Evolutionary conservation across 129 eudicot genomes (phyloP).

Genomic region (Helianthus tuberosus): DNA sequence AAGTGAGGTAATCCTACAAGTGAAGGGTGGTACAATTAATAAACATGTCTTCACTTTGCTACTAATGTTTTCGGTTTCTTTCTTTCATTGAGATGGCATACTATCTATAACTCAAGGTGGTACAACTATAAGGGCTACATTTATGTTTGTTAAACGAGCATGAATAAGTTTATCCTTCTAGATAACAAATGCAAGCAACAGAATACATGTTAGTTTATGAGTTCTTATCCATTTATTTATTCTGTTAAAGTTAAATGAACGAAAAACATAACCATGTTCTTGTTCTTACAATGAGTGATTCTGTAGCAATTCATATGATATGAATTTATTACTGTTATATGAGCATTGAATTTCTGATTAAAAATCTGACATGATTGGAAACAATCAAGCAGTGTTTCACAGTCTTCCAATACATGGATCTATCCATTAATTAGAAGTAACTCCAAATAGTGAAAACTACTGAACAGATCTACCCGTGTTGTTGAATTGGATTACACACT

Average conservation of each 20-base stretch:
- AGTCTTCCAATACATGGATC: background rate
- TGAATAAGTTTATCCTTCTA: no score
- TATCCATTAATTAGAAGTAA: background rate
- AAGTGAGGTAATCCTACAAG: background rate
- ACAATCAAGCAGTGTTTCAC: background rate
- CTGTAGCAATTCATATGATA: background rate
- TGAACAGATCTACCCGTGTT: no score
- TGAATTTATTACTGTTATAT: background rate
- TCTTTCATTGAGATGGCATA: background rate
- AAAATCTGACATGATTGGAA: conserved; percentile 3
- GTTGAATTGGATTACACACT: no score
- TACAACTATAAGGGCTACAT: background rate
- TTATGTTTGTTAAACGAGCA: background rate
- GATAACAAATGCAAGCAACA: background rate
- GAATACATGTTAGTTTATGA: background rate
- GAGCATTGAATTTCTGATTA: conserved; percentile 8
- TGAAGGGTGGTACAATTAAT: background rate
- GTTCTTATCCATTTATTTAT: background rate
- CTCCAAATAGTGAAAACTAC: background rate
- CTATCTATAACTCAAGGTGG: background rate
- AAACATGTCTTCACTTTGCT: background rate
- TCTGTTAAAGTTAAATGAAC: background rate
- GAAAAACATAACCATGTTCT: background rate
- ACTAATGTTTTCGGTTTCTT: background rate
- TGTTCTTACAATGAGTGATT: background rate